phyloP scores from a whole-genome alignment of 2,329 filamentous ascomycete genomes.

The Fusarium secorum region DNA sequence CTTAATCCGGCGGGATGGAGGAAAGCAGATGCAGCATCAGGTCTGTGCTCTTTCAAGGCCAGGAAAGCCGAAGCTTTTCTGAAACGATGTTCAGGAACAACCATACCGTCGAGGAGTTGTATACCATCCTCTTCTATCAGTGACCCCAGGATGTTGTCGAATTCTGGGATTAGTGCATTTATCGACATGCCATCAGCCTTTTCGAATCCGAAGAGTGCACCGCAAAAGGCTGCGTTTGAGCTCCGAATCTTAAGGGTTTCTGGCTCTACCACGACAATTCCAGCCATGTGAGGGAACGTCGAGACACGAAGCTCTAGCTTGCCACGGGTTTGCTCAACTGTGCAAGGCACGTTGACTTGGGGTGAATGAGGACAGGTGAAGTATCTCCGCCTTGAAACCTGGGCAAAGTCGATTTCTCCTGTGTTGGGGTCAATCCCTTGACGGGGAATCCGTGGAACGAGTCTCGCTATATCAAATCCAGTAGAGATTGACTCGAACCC shows the following conservation, averaged over 20 bases:
- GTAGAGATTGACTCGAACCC: slow-evolving; percentile 71
- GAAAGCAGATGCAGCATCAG: slow-evolving; percentile 81
- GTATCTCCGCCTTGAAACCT: slow-evolving; percentile 74
- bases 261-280: slow-evolving; percentile 91
- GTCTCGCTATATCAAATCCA: slow-evolving; percentile 77
- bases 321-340: slow-evolving; percentile 75
- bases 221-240: slow-evolving; percentile 93
- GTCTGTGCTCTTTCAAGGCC: slow-evolving; percentile 81
- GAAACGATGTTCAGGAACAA: slow-evolving; percentile 96
- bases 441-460: slow-evolving; percentile 84
- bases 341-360: slow-evolving; percentile 83
- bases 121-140: slow-evolving; percentile 88
- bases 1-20: slow-evolving; percentile 83
- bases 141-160: slow-evolving; percentile 82
- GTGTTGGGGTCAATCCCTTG: slow-evolving; percentile 74
- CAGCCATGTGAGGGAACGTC: slow-evolving; percentile 96
- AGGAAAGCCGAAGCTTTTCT: slow-evolving; percentile 86
- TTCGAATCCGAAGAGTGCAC: slow-evolving; percentile 88
- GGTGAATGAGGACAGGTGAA: slow-evolving; percentile 85
- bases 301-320: slow-evolving; percentile 82
- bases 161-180: slow-evolving; percentile 82
- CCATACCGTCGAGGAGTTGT: slow-evolving; percentile 87
- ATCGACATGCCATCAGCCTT: slow-evolving; percentile 83
- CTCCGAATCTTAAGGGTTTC: slow-evolving; percentile 81
- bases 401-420: slow-evolving; percentile 79